A percentile compares a stretch with the other conserved stretches of the same genome.
Conservation (phyloP, 768 basidiomycete genomes). For the Austroboletus festivus region DNA sequence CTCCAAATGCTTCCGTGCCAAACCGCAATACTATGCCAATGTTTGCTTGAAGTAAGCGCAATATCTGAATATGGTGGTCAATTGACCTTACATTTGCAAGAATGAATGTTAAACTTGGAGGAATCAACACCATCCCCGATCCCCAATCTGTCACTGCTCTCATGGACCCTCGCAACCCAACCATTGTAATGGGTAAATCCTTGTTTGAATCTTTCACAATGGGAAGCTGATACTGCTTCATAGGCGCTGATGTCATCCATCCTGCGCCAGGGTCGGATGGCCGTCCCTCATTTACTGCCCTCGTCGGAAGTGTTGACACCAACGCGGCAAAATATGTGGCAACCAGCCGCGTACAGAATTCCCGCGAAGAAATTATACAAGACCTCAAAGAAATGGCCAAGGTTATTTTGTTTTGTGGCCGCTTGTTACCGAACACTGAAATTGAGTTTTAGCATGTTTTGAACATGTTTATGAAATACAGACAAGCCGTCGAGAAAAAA, state of each 20-base stretch:
- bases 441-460: conserved; percentile 47
- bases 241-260: conserved; percentile 82
- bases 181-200: conserved; percentile 78
- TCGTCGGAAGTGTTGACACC: conserved; percentile 78
- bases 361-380: conserved; percentile 74
- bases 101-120: conserved; percentile 82
- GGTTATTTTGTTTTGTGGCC: conserved; percentile 30
- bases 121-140: conserved; percentile 77
- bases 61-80: background rate
- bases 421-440: conserved; percentile 10
- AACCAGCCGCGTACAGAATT: conserved; percentile 61
- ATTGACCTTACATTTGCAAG: conserved; percentile 33
- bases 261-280: conserved; percentile 78
- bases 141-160: conserved; percentile 61
- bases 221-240: conserved; percentile 1
- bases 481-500: conserved; percentile 51
- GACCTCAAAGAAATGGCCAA: conserved; percentile 65
- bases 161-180: conserved; percentile 68
- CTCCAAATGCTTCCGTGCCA: conserved; percentile 62
- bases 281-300: conserved; percentile 75
- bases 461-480: conserved; percentile 55
- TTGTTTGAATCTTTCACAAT: background rate
- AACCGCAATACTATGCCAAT: conserved; percentile 77
- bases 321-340: conserved; percentile 69
- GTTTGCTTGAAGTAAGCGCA: conserved; percentile 68